These are phyloP conservation scores for Trichophyton verrucosum DNA, from an alignment of 2,329 filamentous ascomycete genomes.

Conservation along the genomic window DNA sequence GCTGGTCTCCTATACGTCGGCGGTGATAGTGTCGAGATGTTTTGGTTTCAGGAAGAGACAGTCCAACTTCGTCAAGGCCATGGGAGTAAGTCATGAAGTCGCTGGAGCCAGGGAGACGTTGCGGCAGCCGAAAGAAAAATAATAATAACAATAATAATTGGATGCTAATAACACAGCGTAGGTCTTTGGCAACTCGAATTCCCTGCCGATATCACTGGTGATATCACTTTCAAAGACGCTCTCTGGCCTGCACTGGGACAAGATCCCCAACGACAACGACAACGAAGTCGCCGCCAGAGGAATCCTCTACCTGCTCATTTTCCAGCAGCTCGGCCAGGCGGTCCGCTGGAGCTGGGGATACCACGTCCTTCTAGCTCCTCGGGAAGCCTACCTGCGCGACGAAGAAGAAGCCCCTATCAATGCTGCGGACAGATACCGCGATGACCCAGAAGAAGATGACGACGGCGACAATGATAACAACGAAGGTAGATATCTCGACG, in stretches of 20 bases:
- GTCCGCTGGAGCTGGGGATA: slow-evolving; percentile 98
- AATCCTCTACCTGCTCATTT: slow-evolving; percentile 90
- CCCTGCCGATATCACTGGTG: slow-evolving; percentile 88
- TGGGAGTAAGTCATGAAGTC: slow-evolving; percentile 52
- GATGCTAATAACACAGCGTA: slow-evolving; percentile 25
- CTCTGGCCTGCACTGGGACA: slow-evolving; percentile 85
- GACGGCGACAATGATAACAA: no score
- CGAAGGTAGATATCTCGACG: slow-evolving; percentile 31
- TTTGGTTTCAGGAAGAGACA: slow-evolving; percentile 77
- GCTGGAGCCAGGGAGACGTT: no score
- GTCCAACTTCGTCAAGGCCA: slow-evolving; percentile 88
- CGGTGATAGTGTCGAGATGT: slow-evolving; percentile 55
- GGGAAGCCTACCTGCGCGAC: slow-evolving; percentile 42
- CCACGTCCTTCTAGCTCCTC: slow-evolving; percentile 80
- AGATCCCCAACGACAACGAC: slow-evolving; percentile 81
- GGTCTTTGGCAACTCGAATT: slow-evolving; percentile 97
- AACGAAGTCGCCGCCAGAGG: slow-evolving; percentile 87
- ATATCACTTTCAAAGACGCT: slow-evolving; percentile 88
- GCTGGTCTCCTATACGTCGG: slow-evolving; percentile 68
- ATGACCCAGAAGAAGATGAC: slow-evolving; percentile 15
- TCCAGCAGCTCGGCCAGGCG: slow-evolving; percentile 91
- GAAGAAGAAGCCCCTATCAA: slow-evolving; percentile 25
- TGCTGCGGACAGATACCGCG: slow-evolving; percentile 30
- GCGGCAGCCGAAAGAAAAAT: no score
- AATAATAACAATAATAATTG: no score